Conservation (phyloP, 208 protist genomes). For the Trypanosoma boissoni region DNA sequence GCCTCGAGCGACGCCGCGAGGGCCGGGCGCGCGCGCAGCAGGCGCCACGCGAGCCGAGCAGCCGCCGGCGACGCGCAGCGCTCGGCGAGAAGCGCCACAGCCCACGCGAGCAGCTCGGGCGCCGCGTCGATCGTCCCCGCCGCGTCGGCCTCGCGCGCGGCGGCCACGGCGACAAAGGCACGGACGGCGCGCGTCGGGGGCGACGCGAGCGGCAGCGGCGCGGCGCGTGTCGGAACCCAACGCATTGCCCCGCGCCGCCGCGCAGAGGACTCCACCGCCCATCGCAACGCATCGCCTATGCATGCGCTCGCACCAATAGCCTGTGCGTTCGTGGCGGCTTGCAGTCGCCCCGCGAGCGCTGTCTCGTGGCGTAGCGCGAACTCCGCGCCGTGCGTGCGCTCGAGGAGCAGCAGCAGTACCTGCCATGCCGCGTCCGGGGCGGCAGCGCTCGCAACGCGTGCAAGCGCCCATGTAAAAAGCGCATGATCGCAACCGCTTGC, state of each 20-base stretch:
- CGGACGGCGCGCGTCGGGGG: too few species aligned
- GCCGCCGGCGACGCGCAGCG: constrained; percentile 4
- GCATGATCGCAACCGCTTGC: constrained; percentile 26
- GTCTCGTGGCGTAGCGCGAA: constrained; percentile 33
- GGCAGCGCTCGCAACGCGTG: background rate
- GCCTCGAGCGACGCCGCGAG: constrained; percentile 19
- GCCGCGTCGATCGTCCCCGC: constrained; percentile 11
- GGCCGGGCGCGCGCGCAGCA: constrained; percentile 4
- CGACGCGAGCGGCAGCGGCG: background rate
- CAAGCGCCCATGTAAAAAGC: constrained; percentile 25
- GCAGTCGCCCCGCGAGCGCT: constrained; percentile 23
- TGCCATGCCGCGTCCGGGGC: constrained; percentile 25
- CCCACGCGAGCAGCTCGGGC: constrained; percentile 29
- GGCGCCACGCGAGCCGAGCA: too few species aligned
- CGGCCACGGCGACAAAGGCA: constrained; percentile 11
- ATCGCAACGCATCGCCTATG: constrained; percentile 17
- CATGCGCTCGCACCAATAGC: too few species aligned
- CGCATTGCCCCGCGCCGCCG: constrained; percentile 11
- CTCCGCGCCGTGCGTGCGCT: constrained; percentile 32
- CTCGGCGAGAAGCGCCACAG: constrained; percentile 12
- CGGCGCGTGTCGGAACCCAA: too few species aligned
- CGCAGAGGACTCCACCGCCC: constrained; percentile 20
- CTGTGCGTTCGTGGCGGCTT: too few species aligned
- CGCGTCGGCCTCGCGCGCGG: constrained; percentile 10
- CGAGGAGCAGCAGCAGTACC: constrained; percentile 37